phyloP scores from a whole-genome alignment of 2,329 filamentous ascomycete genomes.

The Colletotrichum cereale region DNA sequence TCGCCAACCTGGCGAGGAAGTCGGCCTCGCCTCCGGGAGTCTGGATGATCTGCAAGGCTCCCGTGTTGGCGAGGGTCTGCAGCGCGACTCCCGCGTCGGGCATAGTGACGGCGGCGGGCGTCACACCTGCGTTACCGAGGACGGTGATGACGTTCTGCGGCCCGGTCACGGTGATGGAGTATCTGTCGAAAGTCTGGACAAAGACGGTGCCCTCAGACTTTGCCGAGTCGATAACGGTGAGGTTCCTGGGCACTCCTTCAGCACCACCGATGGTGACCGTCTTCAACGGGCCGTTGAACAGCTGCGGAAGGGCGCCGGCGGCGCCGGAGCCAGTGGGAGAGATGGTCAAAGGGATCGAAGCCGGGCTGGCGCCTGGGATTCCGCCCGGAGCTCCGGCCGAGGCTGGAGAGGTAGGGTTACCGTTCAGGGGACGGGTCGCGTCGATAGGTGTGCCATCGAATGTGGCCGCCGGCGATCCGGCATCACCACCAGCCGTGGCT shows the following conservation, averaged over 20 bases:
- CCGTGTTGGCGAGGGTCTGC: background rate
- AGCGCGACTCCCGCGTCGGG: background rate
- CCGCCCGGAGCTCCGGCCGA: background rate
- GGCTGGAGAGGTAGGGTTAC: background rate
- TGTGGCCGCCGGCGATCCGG: constrained; percentile 12
- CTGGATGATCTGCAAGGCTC: constrained; percentile 29
- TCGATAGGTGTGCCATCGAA: constrained; percentile 21
- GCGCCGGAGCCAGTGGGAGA: background rate
- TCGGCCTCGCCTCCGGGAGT: constrained; percentile 20
- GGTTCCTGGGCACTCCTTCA: constrained; percentile 27
- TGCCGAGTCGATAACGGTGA: constrained; percentile 21
- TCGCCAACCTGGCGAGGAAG: constrained; percentile 15
- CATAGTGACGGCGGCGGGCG: constrained; percentile 18
- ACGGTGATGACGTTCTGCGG: constrained; percentile 28
- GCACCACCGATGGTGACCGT: constrained; percentile 31
- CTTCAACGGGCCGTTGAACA: background rate
- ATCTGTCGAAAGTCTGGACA: constrained; percentile 32
- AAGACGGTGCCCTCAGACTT: constrained; percentile 24
- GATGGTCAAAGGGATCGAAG: constrained; percentile 16
- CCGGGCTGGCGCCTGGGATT: constrained; percentile 22
- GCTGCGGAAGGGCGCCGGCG: background rate
- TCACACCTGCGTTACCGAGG: constrained; percentile 27
- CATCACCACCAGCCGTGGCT: constrained; percentile 5
- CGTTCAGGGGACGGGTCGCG: constrained; percentile 12
- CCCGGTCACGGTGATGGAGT: constrained; percentile 24